Conservation (phyloP, 2,329 filamentous ascomycete genomes). For the Apiospora pterosperma region DNA sequence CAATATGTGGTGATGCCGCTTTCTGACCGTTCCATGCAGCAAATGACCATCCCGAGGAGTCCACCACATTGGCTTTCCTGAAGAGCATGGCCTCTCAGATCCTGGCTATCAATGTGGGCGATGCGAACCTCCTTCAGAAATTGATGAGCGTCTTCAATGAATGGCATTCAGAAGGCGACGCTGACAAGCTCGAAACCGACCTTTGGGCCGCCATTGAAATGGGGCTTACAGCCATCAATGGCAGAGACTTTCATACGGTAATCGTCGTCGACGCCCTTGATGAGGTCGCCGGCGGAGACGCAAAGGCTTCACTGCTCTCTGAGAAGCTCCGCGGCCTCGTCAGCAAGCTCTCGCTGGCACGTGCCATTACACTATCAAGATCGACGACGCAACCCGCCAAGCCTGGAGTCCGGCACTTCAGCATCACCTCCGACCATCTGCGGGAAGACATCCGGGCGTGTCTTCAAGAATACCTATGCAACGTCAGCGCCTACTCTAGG, state of each 20-base stretch:
- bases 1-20: neutral
- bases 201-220: constrained; percentile 32
- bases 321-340: neutral
- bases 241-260: constrained; percentile 23
- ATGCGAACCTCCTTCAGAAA: constrained; percentile 30
- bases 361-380: too few relatives aligned
- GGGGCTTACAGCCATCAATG: constrained; percentile 28
- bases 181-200: constrained; percentile 22
- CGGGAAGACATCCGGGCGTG: too few relatives aligned
- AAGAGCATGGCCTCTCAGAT: constrained; percentile 35
- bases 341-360: neutral
- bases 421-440: too few relatives aligned
- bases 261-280: constrained; percentile 36
- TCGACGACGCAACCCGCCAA: too few relatives aligned
- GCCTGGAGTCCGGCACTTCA: too few relatives aligned
- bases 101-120: constrained; percentile 34
- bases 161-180: constrained; percentile 18
- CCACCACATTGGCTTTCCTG: constrained; percentile 28
- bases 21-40: constrained; percentile 12
- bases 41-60: constrained; percentile 27
- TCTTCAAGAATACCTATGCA: too few relatives aligned
- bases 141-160: constrained; percentile 24
- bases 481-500: too few relatives aligned
- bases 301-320: constrained; percentile 21
- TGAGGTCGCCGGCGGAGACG: constrained; percentile 24